Percentiles rank a stretch among this genome's conserved stretches.
Evolutionary conservation across 306 rosid species (phyloP).

Genomic region (Malus orientalis): DNA sequence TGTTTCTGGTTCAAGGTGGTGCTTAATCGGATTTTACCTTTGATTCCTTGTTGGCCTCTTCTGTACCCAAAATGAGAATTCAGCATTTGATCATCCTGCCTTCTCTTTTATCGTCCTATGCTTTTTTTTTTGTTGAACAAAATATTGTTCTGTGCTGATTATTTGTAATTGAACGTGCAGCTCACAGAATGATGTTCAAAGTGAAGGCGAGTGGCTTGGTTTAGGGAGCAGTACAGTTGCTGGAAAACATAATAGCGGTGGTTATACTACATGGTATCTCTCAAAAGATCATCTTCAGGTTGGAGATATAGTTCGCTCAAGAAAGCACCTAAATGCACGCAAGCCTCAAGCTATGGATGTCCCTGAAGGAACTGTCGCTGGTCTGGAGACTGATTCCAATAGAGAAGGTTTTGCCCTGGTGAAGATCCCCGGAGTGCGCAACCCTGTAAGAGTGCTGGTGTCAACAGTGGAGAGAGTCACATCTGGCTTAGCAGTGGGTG

Average conservation of each 20-base stretch:
- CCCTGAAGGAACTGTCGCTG: conserved; percentile 57
- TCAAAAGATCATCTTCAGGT: conserved; percentile 63
- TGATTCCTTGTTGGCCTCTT: not conserved
- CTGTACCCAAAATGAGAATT: not conserved
- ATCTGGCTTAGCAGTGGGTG: conserved; percentile 49
- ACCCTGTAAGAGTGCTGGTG: conserved; percentile 48
- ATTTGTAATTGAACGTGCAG: conserved; percentile 31
- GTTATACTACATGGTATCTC: conserved; percentile 50
- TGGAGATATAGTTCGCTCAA: conserved; percentile 59
- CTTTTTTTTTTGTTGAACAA: not conserved
- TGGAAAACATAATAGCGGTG: conserved; percentile 30
- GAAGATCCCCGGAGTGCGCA: conserved; percentile 48
- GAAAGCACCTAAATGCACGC: conserved; percentile 47
- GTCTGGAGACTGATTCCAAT: conserved; percentile 45
- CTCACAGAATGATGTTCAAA: conserved; percentile 35
- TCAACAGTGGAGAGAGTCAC: conserved; percentile 63
- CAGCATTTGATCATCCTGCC: not conserved
- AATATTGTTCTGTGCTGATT: conserved; percentile 4
- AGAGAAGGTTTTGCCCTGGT: conserved; percentile 39
- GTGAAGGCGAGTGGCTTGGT: conserved; percentile 61
- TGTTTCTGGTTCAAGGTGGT: not conserved
- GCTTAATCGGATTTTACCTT: not conserved
- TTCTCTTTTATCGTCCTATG: not conserved
- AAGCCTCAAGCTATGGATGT: conserved; percentile 52
- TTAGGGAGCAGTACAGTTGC: conserved; percentile 23